phyloP scores from a whole-genome alignment of 257 asterid species.

The Nicotiana paniculata region DNA sequence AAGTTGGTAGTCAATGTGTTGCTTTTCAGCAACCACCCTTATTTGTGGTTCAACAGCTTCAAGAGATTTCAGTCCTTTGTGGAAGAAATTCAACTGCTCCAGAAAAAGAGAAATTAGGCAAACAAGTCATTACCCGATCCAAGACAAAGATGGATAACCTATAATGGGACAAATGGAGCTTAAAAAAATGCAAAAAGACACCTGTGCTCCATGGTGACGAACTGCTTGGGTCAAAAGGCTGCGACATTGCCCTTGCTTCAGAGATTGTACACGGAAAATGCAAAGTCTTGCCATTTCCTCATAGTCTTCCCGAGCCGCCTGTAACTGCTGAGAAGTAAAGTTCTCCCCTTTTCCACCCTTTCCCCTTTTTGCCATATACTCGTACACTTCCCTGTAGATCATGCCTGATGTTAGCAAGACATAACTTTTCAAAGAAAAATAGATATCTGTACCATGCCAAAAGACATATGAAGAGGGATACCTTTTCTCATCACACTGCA shows the following conservation, averaged over 20 bases:
- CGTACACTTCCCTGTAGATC: constrained; percentile 59
- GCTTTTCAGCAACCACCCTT: constrained; percentile 65
- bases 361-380: constrained; percentile 66
- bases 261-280: constrained; percentile 84
- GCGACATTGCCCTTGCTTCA: constrained; percentile 90
- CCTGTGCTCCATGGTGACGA: constrained; percentile 98
- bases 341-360: constrained; percentile 81
- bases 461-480: constrained; percentile 18
- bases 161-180: constrained; percentile 2
- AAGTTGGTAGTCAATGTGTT: constrained; percentile 71
- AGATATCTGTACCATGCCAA: constrained; percentile 18
- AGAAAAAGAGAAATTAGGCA: constrained; percentile 16
- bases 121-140: constrained; percentile 6
- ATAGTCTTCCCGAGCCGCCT: constrained; percentile 76
- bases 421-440: constrained; percentile 1
- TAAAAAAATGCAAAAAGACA: constrained; percentile 14
- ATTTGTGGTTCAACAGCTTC: constrained; percentile 78
- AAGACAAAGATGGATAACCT: background rate
- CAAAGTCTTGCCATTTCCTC: constrained; percentile 82
- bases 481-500: constrained; percentile 95
- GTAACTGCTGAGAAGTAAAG: constrained; percentile 62
- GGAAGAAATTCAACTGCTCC: constrained; percentile 70
- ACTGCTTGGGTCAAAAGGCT: constrained; percentile 92
- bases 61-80: constrained; percentile 79
- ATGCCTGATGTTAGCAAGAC: constrained; percentile 5